Evolutionary conservation across 2,329 filamentous ascomycete species (phyloP).

Genomic region (Albifimbria verrucaria): DNA sequence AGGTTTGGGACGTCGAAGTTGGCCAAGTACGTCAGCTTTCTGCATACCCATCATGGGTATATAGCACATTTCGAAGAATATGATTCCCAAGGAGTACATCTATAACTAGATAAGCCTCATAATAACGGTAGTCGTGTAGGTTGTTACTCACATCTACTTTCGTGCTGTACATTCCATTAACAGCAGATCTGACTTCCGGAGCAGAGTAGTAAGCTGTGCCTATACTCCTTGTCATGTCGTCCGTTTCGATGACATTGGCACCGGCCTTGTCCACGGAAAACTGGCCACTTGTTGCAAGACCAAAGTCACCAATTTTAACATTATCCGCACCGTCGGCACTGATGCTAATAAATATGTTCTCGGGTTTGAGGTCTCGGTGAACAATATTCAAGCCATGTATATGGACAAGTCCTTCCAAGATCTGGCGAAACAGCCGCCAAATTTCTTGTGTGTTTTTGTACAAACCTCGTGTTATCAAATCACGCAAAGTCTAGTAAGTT

Average conservation of each 20-base stretch:
- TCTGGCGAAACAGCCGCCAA: slow-evolving; percentile 88
- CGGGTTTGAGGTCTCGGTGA: slow-evolving; percentile 92
- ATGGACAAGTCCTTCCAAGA: slow-evolving; percentile 84
- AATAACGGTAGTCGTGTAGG: neutral
- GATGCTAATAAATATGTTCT: slow-evolving; percentile 86
- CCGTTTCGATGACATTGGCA: slow-evolving; percentile 39
- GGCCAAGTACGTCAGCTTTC: slow-evolving; percentile 60
- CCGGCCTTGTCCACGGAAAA: slow-evolving; percentile 58
- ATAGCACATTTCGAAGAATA: slow-evolving; percentile 98
- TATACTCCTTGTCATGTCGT: slow-evolving; percentile 68
- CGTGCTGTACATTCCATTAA: slow-evolving; percentile 75
- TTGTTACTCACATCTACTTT: slow-evolving; percentile 74
- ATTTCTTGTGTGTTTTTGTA: slow-evolving; percentile 72
- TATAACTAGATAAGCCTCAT: slow-evolving; percentile 22
- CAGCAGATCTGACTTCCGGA: slow-evolving; percentile 78
- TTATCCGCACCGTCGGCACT: slow-evolving; percentile 73
- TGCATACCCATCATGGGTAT: slow-evolving; percentile 64
- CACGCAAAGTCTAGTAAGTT: slow-evolving; percentile 65
- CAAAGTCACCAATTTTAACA: slow-evolving; percentile 95
- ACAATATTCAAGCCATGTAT: slow-evolving; percentile 91
- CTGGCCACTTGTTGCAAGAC: slow-evolving; percentile 85
- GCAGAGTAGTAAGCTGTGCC: slow-evolving; percentile 89
- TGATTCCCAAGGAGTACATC: slow-evolving; percentile 97
- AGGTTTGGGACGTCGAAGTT: slow-evolving; percentile 65
- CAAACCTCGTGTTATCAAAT: slow-evolving; percentile 76